Conservation (phyloP, 2,329 filamentous ascomycete genomes). For the Tolypocladium guangdongense region DNA sequence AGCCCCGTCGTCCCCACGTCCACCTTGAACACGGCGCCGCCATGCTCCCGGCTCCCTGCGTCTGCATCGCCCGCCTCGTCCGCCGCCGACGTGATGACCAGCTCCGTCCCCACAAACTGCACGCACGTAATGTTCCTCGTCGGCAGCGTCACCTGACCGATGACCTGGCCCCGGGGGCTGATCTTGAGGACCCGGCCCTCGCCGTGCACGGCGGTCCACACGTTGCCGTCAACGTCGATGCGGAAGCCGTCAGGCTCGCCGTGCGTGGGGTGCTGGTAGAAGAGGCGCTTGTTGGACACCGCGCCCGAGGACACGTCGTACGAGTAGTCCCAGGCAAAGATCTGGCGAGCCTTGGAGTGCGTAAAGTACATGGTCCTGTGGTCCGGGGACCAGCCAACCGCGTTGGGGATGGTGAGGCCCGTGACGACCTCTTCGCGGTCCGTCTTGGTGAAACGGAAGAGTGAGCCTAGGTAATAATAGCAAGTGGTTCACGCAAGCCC, state of each 20-base stretch:
- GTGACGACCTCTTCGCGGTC: slow-evolving; percentile 48
- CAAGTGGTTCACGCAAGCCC: background rate
- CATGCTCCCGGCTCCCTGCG: slow-evolving; percentile 49
- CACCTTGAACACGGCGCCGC: slow-evolving; percentile 64
- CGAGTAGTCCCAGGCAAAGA: slow-evolving; percentile 74
- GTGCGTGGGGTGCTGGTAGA: slow-evolving; percentile 57
- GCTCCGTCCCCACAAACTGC: slow-evolving; percentile 61
- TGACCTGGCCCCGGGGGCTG: slow-evolving; percentile 53
- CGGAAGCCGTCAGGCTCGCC: slow-evolving; percentile 76
- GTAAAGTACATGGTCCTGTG: slow-evolving; percentile 72
- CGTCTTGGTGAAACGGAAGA: slow-evolving; percentile 61
- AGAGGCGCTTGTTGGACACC: slow-evolving; percentile 58
- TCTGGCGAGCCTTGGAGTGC: slow-evolving; percentile 59
- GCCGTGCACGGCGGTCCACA: slow-evolving; percentile 85
- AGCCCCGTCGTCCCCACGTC: slow-evolving; percentile 63
- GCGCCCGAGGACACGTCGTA: slow-evolving; percentile 47
- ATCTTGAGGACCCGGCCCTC: slow-evolving; percentile 67
- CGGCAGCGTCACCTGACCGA: slow-evolving; percentile 66
- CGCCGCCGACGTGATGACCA: slow-evolving; percentile 70
- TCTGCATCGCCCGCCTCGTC: slow-evolving; percentile 49
- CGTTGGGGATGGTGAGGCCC: slow-evolving; percentile 70
- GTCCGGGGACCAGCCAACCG: slow-evolving; percentile 68
- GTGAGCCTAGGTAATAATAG: slow-evolving; percentile 49
- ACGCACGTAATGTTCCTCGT: slow-evolving; percentile 74
- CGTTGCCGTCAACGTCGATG: slow-evolving; percentile 71